Evolutionary conservation across 768 basidiomycete genomes (phyloP).

Genomic region (Psilocybe subaeruginosa): DNA sequence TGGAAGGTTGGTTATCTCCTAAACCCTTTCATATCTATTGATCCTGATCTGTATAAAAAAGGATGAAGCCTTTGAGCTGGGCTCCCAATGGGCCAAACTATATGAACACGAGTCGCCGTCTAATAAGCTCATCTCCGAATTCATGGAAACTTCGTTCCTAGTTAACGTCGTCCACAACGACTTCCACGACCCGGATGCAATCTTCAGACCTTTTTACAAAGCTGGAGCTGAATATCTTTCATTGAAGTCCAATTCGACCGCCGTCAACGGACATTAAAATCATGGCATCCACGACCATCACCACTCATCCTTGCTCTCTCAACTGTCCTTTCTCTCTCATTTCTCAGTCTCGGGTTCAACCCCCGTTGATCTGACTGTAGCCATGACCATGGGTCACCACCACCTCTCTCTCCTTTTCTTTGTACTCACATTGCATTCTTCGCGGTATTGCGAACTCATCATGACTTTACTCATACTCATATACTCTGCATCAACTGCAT

Average conservation of each 20-base stretch:
- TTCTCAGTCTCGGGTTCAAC: constrained; percentile 75
- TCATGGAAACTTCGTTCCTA: constrained; percentile 84
- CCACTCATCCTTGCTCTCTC: constrained; percentile 12
- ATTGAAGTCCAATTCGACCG: constrained; percentile 35
- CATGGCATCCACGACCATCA: constrained; percentile 3
- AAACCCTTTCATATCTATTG: not conserved
- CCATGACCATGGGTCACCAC: constrained; percentile 28
- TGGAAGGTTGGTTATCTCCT: constrained; percentile 74
- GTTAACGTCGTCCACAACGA: constrained; percentile 98
- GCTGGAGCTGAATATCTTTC: constrained; percentile 66
- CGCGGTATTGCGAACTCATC: constrained; percentile 9
- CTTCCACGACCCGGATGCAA: constrained; percentile 82
- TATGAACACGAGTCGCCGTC: constrained; percentile 81
- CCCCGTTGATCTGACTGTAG: constrained; percentile 59
- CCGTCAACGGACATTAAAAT: constrained; percentile 43
- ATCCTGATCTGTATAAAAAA: constrained; percentile 29
- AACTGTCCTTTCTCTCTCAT: constrained; percentile 18
- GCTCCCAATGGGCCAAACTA: constrained; percentile 86
- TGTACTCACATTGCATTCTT: constrained; percentile 11
- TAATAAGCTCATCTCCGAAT: constrained; percentile 70
- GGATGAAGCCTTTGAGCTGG: constrained; percentile 96
- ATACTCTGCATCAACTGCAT: constrained; percentile 65
- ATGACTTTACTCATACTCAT: constrained; percentile 19
- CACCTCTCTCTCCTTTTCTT: constrained; percentile 2
- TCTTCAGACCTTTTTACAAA: constrained; percentile 86